Percentiles rank a stretch among this genome's conserved stretches.
These are phyloP conservation scores for Citrus unshiu DNA, from an alignment of 345 rosid species.

Conservation along the genomic window DNA sequence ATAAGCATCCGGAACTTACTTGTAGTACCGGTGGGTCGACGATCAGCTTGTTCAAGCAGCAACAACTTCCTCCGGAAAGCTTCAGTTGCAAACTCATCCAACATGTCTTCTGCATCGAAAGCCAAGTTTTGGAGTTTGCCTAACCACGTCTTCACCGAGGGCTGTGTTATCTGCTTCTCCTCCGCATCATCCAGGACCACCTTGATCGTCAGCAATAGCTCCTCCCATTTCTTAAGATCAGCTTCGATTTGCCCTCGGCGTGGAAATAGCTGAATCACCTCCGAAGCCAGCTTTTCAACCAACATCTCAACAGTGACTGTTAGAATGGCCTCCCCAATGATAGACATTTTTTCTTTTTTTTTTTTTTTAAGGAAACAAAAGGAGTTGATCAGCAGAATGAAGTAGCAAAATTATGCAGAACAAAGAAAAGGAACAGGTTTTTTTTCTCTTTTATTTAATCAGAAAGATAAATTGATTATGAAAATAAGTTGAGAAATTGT, in stretches of 20 bases:
- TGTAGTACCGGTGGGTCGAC: neutral
- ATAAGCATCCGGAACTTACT: neutral
- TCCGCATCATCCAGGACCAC: constrained; percentile 19
- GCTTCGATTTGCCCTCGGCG: neutral
- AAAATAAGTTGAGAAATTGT: too few species aligned
- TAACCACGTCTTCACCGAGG: neutral
- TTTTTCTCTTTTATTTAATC: too few species aligned
- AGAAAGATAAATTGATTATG: too few species aligned
- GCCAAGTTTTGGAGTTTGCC: constrained; percentile 5
- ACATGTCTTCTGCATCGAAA: constrained; percentile 16
- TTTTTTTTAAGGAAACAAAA: neutral
- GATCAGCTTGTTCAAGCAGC: neutral
- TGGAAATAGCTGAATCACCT: neutral
- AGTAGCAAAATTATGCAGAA: neutral
- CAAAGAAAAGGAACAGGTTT: too few species aligned
- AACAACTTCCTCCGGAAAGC: neutral
- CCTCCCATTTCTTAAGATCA: constrained; percentile 15
- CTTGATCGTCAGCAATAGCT: neutral
- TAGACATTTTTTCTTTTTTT: neutral
- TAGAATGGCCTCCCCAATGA: constrained; percentile 2
- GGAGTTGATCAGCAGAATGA: neutral
- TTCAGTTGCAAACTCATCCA: constrained; percentile 18
- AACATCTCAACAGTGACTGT: neutral
- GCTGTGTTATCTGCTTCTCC: constrained; percentile 8
- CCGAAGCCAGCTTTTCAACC: constrained; percentile 3